Base-by-base conservation (phyloP, 177 flowering plant species). In the Vitis hybrid region DNA sequence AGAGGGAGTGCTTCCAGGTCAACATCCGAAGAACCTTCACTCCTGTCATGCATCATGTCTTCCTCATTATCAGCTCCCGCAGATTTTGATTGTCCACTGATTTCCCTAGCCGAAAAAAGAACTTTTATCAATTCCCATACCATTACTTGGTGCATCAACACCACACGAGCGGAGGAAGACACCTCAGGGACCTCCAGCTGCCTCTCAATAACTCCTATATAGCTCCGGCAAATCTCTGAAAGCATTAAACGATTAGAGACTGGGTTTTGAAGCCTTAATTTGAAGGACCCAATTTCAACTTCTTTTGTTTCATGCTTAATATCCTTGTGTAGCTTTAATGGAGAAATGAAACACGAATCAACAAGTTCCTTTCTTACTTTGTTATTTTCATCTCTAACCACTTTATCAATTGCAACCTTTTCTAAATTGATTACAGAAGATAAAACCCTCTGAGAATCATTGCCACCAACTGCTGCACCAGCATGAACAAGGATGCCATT, bases 101-200 rank as follows among this genome's bases (percentile, higher is more conserved):
- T 57, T 60, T 88, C 88, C 72, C 86, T 82, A 0, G 76, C 89
- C 23, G 98, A 84, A 71, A 93, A 96, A 4, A 96, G 93, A 77
- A 96, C 99, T 78, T 82, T 93, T 72, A 92, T 92, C 70, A 96
- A 79, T 68, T 93, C 99, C 99, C 99, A 96, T 51, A 85, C 83
- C 88, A 88, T 84, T 49, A 89, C 93, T 82, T 96, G 97, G 81
- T 96, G 99, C 86, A 86, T 82, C 81, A 90, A 78, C 56, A 78
- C 72, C 72, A 84, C 70, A 52, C 84, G 88, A 60, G 90, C 77
- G 54, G 88, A 81, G 34, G 87, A 68, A 69, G 94, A 74, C 59
- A 91, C 66, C 34, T 87, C 90, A 69, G 91, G 77, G 69, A 93
- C 90, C 72, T 96, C 96, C 61, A 92, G 80, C 72, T 92, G 89